Conservation (phyloP, 2,329 filamentous ascomycete species). For the Aspergillus pseudoglaucus region DNA sequence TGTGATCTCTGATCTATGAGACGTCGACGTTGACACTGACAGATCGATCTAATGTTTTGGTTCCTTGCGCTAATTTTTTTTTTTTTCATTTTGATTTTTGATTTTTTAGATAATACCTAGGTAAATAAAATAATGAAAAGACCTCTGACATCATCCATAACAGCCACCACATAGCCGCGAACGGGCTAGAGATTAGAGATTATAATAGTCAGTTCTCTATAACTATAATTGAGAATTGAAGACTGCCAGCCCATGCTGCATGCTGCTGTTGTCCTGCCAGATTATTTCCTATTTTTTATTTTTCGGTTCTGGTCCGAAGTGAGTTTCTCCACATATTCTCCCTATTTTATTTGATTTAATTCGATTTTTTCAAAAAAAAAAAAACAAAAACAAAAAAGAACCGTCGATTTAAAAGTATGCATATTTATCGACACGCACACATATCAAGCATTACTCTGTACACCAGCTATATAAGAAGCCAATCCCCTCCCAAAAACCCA, state of each 20-base stretch:
- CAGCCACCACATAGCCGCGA: background rate
- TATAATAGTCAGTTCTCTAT: no score
- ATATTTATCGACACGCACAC: no score
- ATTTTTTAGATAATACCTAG: no score
- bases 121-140: background rate
- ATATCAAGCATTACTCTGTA: no score
- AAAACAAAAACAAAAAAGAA: no score
- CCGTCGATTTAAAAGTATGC: no score
- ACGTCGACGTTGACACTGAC: background rate
- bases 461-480: constrained; percentile 22
- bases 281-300: no score
- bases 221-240: no score
- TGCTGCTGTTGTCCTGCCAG: background rate
- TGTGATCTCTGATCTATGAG: background rate
- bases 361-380: no score
- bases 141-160: background rate
- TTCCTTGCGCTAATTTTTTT: background rate
- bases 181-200: no score
- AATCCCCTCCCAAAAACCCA: constrained; percentile 21
- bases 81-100: background rate
- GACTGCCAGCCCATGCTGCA: background rate
- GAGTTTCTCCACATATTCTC: background rate
- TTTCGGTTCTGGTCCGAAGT: background rate
- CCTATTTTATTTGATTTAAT: background rate
- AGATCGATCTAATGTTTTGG: background rate